Evolutionary conservation across 768 basidiomycete species (phyloP), one percentile per base, ranked within the genome.

Genomic region (Gymnopilus junonius): DNA sequence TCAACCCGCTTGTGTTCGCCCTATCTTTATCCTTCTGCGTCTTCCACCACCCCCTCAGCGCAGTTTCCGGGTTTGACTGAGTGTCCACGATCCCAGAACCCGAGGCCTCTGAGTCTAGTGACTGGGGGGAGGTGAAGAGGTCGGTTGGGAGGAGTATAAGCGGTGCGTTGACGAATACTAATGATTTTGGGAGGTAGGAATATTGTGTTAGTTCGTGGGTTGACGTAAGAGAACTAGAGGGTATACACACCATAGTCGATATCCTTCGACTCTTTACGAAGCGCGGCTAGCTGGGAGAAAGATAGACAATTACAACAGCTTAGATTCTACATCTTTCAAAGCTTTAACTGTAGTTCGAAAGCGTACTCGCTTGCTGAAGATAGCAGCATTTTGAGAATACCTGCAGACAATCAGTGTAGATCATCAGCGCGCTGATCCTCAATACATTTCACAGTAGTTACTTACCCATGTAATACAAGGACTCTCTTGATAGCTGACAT

Each of bases 101-200:
- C 5, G 79, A 84, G 21, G 84, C 72, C 2, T 78, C 75, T 8
- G 60, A 46, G 42, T 74, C 78, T 12, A 78, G 65, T 3, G 74
- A 71, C 1, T 74, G 21, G 63, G 68, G 14, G 74, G 60, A 27
- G 66, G 61, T 40, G 61, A 56, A 59, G 11, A 91, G 71, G 66
- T 94, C 92, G 11, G 78, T 87, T 0, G 91, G 91, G 31, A 84
- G 79, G 10, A 94, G 78, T 42, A 91, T 77, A 48, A 85, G 80
- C 1, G 91, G 91, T 0, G 82, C 93, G 65, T 93, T 89, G 32
- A 91, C 69, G 71, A 93, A 92, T 4, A 93, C 93, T 93, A 65
- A n/a, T n/a, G n/a, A n/a, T n/a, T n/a, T n/a, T n/a, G 3, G 31
- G 4, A 51, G 8, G 27, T 14, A n/a, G 5, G 23, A 12, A 43